Conservation (phyloP, 2,329 filamentous ascomycete genomes). For the Pseudopyrenochaeta lycopersici region DNA sequence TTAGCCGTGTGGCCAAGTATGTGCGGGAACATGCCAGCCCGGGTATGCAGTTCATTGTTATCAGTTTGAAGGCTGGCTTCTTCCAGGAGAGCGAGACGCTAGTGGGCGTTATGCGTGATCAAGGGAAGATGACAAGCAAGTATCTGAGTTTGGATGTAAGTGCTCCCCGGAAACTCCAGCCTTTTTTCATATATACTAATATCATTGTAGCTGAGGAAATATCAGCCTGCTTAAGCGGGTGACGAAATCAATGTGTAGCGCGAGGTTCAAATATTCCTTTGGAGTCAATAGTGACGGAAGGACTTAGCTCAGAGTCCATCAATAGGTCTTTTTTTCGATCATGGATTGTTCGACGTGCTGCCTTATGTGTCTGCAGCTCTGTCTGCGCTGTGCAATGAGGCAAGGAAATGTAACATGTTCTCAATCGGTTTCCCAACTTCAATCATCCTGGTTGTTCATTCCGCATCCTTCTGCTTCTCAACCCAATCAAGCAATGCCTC, state of each 20-base stretch:
- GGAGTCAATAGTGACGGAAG: too few relatives aligned
- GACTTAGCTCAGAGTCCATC: too few relatives aligned
- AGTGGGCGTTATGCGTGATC: constrained; percentile 94
- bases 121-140: constrained; percentile 90
- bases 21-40: constrained; percentile 93
- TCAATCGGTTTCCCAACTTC: neutral
- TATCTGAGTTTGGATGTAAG: constrained; percentile 95
- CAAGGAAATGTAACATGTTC: too few relatives aligned
- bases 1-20: constrained; percentile 95
- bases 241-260: neutral
- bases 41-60: constrained; percentile 99
- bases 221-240: constrained; percentile 20
- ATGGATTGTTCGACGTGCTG: too few relatives aligned
- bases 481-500: neutral
- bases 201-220: constrained; percentile 32
- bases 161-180: constrained; percentile 5
- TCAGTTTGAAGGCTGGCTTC: constrained; percentile 91
- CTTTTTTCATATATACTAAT: constrained; percentile 15
- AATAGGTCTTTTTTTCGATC: too few relatives aligned
- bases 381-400: too few relatives aligned
- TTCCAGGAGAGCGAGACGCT: constrained; percentile 97
- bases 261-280: too few relatives aligned
- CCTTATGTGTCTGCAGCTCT: too few relatives aligned
- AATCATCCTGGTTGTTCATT: neutral
- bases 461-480: neutral